These are phyloP conservation scores for Fallopia convolvulus DNA, from an alignment of 148 eudicot species.

Conservation along the genomic window DNA sequence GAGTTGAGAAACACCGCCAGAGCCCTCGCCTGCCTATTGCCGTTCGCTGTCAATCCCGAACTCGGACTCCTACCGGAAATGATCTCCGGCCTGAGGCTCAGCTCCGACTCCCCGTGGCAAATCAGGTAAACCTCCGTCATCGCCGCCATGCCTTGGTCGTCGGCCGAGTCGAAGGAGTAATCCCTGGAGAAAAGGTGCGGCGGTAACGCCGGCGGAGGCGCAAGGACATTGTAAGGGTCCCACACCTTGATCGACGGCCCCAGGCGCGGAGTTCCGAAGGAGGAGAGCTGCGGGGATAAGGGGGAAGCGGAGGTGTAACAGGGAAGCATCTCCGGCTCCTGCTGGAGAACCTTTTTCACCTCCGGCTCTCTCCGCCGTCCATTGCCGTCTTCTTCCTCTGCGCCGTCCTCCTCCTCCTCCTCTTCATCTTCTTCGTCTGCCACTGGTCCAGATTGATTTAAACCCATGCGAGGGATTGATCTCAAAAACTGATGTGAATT, in stretches of 20 bases:
- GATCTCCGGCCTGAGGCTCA: constrained; percentile 78
- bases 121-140: constrained; percentile 57
- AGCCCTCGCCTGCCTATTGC: constrained; percentile 86
- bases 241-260: constrained; percentile 94
- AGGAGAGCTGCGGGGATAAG: constrained; percentile 33
- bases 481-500: neutral
- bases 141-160: constrained; percentile 16
- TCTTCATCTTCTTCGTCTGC: constrained; percentile 41
- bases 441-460: constrained; percentile 55
- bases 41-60: constrained; percentile 55
- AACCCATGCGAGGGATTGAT: constrained; percentile 43
- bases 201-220: constrained; percentile 51
- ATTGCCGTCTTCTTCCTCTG: constrained; percentile 21
- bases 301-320: constrained; percentile 95
- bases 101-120: constrained; percentile 73
- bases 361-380: constrained; percentile 13
- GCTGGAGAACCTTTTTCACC: constrained; percentile 68
- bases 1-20: constrained; percentile 82
- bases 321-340: constrained; percentile 93
- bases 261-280: constrained; percentile 82
- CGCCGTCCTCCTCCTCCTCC: constrained; percentile 33
- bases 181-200: constrained; percentile 37
- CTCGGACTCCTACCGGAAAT: constrained; percentile 57
- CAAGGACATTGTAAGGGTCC: constrained; percentile 93
- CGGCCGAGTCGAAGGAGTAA: constrained; percentile 30